These are phyloP conservation scores for Chenopodium berlandieri DNA, from an alignment of 148 eudicot genomes.

Conservation along the genomic window DNA sequence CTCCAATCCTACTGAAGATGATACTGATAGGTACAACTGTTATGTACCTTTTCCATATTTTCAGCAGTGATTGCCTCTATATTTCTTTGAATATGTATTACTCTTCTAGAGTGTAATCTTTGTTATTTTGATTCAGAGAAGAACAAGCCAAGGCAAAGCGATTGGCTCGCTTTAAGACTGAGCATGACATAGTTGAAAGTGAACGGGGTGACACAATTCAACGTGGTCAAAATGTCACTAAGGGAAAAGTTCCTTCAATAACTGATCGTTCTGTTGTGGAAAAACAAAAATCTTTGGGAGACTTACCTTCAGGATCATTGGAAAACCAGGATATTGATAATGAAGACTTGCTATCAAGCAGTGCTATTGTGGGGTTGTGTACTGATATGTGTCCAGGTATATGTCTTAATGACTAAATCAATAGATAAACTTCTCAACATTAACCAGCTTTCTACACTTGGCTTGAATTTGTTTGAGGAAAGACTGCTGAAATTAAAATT, in stretches of 20 bases:
- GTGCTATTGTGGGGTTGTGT: constrained; percentile 72
- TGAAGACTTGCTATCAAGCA: constrained; percentile 52
- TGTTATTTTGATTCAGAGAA: constrained; percentile 52
- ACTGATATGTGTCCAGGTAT: constrained; percentile 99
- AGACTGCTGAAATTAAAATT: neutral
- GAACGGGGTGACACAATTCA: constrained; percentile 52
- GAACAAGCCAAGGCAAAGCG: constrained; percentile 90
- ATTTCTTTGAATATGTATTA: constrained; percentile 12
- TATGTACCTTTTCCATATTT: neutral
- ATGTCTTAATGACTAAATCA: constrained; percentile 10
- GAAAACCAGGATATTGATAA: constrained; percentile 53
- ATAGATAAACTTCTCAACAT: constrained; percentile 1
- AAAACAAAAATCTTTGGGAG: constrained; percentile 34
- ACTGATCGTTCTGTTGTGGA: constrained; percentile 33
- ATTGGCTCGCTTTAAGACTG: constrained; percentile 76
- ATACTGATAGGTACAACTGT: constrained; percentile 49
- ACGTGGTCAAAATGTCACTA: constrained; percentile 33
- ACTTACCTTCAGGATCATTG: constrained; percentile 33
- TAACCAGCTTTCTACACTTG: neutral
- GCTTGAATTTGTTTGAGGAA: neutral
- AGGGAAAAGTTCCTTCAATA: constrained; percentile 33
- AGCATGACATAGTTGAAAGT: constrained; percentile 29
- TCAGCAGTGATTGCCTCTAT: neutral
- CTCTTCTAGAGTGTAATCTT: constrained; percentile 3
- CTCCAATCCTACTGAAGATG: constrained; percentile 39